Evolutionary conservation across 768 basidiomycete genomes (phyloP).

Genomic region (Collybia sordida): DNA sequence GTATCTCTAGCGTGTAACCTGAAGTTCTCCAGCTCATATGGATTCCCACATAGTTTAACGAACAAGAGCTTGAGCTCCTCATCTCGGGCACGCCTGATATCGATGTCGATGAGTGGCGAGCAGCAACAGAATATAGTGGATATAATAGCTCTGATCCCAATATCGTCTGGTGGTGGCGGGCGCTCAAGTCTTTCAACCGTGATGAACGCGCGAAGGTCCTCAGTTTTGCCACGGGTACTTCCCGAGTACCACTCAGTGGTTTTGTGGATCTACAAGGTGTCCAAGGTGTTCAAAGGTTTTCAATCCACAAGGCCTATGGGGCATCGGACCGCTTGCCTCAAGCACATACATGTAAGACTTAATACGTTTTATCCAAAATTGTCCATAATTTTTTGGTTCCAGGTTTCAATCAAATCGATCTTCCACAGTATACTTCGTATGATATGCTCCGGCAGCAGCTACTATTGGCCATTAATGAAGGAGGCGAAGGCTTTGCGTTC

Average conservation of each 20-base stretch:
- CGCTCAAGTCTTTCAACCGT: constrained; percentile 94
- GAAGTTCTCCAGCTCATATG: constrained; percentile 5
- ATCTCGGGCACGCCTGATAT: constrained; percentile 99
- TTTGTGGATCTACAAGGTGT: constrained; percentile 96
- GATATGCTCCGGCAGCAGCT: constrained; percentile 94
- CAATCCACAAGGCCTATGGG: constrained; percentile 92
- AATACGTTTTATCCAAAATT: constrained; percentile 4
- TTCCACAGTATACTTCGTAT: constrained; percentile 94
- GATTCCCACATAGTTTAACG: constrained; percentile 68
- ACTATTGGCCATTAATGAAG: constrained; percentile 91
- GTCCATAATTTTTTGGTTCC: constrained; percentile 8
- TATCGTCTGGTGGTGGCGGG: constrained; percentile 99
- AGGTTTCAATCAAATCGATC: constrained; percentile 95
- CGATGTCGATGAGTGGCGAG: constrained; percentile 96
- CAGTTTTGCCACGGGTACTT: constrained; percentile 94
- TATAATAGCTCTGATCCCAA: constrained; percentile 90
- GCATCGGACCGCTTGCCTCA: constrained; percentile 83
- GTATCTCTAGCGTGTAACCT: constrained; percentile 24
- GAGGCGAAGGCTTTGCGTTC: constrained; percentile 95
- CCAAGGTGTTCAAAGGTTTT: constrained; percentile 92
- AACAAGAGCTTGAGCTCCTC: constrained; percentile 89
- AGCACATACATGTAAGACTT: constrained; percentile 80
- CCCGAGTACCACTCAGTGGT: constrained; percentile 90
- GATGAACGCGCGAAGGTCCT: constrained; percentile 96
- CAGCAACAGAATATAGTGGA: constrained; percentile 88